Conservation (phyloP, 352 stramenopile genomes). For the Peronosclerospora sorghi region DNA sequence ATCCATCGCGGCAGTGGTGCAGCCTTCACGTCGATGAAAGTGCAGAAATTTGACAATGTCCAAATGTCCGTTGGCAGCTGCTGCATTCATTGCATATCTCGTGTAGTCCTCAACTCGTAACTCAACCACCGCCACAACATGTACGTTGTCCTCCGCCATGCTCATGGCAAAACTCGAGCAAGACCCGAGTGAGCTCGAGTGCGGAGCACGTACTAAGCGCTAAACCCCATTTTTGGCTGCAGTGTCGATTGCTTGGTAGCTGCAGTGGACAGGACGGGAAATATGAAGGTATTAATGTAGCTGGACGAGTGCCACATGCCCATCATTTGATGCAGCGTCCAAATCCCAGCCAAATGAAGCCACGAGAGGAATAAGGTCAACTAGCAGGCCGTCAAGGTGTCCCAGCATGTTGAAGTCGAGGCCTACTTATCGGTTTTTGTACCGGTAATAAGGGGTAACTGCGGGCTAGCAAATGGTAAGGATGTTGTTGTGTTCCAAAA, state of each 20-base stretch:
- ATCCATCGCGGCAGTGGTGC: conserved; percentile 27
- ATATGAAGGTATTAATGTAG: neutral
- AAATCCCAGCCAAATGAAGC: neutral
- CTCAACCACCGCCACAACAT: conserved; percentile 15
- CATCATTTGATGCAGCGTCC: neutral
- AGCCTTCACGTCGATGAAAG: conserved; percentile 16
- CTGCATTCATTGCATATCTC: conserved; percentile 28
- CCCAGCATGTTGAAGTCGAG: too few relatives aligned
- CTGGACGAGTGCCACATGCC: neutral
- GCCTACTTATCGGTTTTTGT: too few relatives aligned
- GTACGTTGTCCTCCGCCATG: conserved; percentile 13
- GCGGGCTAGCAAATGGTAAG: too few relatives aligned
- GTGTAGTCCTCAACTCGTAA: conserved; percentile 32
- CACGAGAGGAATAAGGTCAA: too few relatives aligned
- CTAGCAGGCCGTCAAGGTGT: neutral
- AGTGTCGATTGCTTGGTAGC: neutral
- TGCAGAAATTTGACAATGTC: conserved; percentile 31
- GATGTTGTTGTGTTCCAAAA: too few relatives aligned
- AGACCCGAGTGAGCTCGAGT: conserved; percentile 9
- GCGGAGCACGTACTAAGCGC: neutral
- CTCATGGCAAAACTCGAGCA: conserved; percentile 17
- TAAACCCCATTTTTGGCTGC: neutral
- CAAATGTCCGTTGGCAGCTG: conserved; percentile 22
- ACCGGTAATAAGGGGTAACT: too few relatives aligned
- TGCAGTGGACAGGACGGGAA: neutral